Percentiles rank a stretch among this genome's conserved stretches.
Conservation (phyloP, 2,329 filamentous ascomycete genomes). For the Xylariaceae sp. region DNA sequence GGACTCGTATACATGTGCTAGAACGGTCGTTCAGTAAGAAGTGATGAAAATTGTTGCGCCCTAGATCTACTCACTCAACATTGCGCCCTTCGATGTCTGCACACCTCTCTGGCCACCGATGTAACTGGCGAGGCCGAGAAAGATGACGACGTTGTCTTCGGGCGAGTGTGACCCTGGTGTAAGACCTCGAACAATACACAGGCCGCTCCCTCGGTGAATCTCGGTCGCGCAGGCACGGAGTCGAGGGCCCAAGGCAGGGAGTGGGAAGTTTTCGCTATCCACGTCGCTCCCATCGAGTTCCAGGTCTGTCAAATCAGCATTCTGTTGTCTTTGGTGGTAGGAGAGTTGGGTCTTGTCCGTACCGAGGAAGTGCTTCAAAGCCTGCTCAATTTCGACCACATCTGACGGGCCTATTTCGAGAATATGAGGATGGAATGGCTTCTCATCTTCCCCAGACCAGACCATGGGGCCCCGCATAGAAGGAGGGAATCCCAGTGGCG, state of each 20-base stretch:
- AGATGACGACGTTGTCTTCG: conserved; percentile 51
- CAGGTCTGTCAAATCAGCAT: conserved; percentile 26
- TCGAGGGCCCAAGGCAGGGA: conserved; percentile 33
- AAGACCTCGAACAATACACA: conserved; percentile 51
- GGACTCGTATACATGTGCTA: conserved; percentile 45
- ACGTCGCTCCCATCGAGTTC: conserved; percentile 37
- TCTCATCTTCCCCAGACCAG: conserved; percentile 19
- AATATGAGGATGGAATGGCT: conserved; percentile 14
- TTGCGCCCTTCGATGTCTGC: conserved; percentile 44
- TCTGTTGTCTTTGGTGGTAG: conserved; percentile 11
- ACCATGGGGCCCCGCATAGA: conserved; percentile 16
- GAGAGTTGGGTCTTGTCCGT: conserved; percentile 14
- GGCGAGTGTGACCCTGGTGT: conserved; percentile 41
- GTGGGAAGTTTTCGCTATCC: conserved; percentile 35
- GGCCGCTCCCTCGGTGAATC: conserved; percentile 42
- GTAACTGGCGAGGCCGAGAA: conserved; percentile 51
- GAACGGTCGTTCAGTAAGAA: conserved; percentile 13
- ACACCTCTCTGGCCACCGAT: conserved; percentile 49
- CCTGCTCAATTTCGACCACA: conserved; percentile 24
- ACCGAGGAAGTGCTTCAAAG: conserved; percentile 25
- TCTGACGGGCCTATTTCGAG: conserved; percentile 20
- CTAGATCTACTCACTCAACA: conserved; percentile 37
- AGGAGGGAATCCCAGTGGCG: conserved; percentile 20
- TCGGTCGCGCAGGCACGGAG: conserved; percentile 34
- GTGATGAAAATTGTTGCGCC: background rate